Conservation (phyloP, 148 eudicot genomes). For the Amaranthus cruentus region DNA sequence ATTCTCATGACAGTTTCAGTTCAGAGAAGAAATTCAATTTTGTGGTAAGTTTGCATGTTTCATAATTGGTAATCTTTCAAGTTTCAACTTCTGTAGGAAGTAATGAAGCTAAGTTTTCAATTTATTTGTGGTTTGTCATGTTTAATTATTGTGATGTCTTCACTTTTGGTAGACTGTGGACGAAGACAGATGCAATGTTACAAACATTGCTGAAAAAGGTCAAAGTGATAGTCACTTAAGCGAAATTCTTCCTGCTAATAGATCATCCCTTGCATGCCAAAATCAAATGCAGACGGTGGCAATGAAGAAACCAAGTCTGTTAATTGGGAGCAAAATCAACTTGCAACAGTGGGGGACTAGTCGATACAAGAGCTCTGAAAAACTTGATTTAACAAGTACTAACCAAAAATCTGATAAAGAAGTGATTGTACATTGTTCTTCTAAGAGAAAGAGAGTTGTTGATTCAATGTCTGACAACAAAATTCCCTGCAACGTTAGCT, state of each 20-base stretch:
- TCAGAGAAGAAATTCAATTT: conserved; percentile 32
- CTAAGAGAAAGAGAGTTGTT: conserved; percentile 49
- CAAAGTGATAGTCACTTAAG: conserved; percentile 27
- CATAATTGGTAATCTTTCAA: not conserved
- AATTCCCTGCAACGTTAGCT: conserved; percentile 17
- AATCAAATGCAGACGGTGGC: conserved; percentile 30
- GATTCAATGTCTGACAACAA: conserved; percentile 31
- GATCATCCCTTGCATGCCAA: conserved; percentile 41
- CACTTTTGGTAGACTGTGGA: conserved; percentile 35
- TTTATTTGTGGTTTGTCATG: not conserved
- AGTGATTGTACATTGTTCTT: conserved; percentile 30
- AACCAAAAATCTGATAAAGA: conserved; percentile 27
- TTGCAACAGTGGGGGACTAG: conserved; percentile 24
- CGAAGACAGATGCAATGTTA: conserved; percentile 28
- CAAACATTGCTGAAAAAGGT: conserved; percentile 28
- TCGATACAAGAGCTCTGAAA: conserved; percentile 22
- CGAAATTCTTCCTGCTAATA: conserved; percentile 78
- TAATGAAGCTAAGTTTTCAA: not conserved
- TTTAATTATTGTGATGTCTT: conserved; percentile 10
- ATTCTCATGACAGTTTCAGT: conserved; percentile 31
- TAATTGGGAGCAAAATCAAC: conserved; percentile 26
- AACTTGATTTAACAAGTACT: conserved; percentile 33
- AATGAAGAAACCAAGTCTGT: conserved; percentile 33
- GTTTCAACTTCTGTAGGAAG: not conserved
- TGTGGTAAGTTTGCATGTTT: conserved; percentile 31